Percentiles rank a stretch among this genome's conserved stretches.
phyloP scores from a whole-genome alignment of 1,139 yeast species.

The Blastobotrys raffinosifermentans region DNA sequence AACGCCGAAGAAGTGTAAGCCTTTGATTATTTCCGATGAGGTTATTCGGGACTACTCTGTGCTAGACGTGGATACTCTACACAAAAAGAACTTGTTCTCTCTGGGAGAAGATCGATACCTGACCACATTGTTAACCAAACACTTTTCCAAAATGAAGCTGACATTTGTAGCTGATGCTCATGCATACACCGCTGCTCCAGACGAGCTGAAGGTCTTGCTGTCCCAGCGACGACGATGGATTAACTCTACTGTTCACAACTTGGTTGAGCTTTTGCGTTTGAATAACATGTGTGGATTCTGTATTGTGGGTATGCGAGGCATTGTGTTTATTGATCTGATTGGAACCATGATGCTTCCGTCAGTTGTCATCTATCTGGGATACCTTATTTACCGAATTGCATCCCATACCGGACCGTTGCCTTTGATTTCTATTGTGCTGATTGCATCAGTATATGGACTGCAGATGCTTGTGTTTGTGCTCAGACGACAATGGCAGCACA shows the following conservation, averaged over 20 bases:
- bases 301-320: conserved; percentile 38
- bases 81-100: conserved; percentile 38
- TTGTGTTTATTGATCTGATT: conserved; percentile 36
- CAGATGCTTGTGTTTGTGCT: conserved; percentile 36
- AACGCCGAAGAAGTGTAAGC: conserved; percentile 34
- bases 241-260: conserved; percentile 40
- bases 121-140: conserved; percentile 37
- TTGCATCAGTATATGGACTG: conserved; percentile 37
- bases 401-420: conserved; percentile 32
- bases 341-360: conserved; percentile 38
- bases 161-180: conserved; percentile 37
- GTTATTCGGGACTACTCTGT: conserved; percentile 36
- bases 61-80: conserved; percentile 37
- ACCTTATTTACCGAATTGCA: conserved; percentile 33
- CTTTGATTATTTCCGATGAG: conserved; percentile 35
- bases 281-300: conserved; percentile 39
- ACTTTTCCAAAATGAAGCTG: conserved; percentile 35
- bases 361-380: conserved; percentile 36
- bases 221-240: conserved; percentile 44
- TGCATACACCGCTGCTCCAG: conserved; percentile 38
- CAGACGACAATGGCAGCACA: conserved; percentile 39
- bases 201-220: conserved; percentile 34
- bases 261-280: conserved; percentile 36
- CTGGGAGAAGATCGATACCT: conserved; percentile 41
- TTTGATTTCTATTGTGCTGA: conserved; percentile 34